These are phyloP conservation scores for Ceratocystiopsis brevicomis DNA, from an alignment of 2,329 filamentous ascomycete species.

Conservation along the genomic window DNA sequence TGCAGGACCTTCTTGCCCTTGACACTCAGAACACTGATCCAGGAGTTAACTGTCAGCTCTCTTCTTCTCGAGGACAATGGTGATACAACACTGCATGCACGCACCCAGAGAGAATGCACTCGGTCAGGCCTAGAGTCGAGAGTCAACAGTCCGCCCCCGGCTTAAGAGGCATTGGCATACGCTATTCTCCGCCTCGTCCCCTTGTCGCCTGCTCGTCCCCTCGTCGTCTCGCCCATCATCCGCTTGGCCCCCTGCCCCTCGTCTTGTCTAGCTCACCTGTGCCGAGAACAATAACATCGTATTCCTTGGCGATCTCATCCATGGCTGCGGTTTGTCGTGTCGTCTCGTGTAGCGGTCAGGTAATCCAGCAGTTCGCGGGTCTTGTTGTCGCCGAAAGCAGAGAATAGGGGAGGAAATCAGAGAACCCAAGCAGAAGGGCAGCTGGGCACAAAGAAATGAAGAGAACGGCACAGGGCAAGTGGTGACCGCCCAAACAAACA, in stretches of 20 bases:
- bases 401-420: background rate
- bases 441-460: background rate
- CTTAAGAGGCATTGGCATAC: no score
- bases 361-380: no score
- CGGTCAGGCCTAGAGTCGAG: slow-evolving; percentile 56
- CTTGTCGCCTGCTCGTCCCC: background rate
- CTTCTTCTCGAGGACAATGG: no score
- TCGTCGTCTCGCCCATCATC: background rate
- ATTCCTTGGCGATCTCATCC: slow-evolving; percentile 97
- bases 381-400: no score
- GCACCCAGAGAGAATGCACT: slow-evolving; percentile 95
- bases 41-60: background rate
- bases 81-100: background rate
- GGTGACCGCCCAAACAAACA: slow-evolving; percentile 1
- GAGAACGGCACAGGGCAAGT: slow-evolving; percentile 3
- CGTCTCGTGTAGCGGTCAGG: no score
- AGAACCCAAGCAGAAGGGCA: no score
- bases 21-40: slow-evolving; percentile 69
- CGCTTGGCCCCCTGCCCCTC: background rate
- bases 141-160: background rate
- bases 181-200: background rate
- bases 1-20: slow-evolving; percentile 99
- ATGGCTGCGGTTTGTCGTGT: slow-evolving; percentile 30
- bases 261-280: slow-evolving; percentile 50
- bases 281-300: slow-evolving; percentile 96